Conservation (phyloP, 208 protist species). For the Crithidia brevicula region DNA sequence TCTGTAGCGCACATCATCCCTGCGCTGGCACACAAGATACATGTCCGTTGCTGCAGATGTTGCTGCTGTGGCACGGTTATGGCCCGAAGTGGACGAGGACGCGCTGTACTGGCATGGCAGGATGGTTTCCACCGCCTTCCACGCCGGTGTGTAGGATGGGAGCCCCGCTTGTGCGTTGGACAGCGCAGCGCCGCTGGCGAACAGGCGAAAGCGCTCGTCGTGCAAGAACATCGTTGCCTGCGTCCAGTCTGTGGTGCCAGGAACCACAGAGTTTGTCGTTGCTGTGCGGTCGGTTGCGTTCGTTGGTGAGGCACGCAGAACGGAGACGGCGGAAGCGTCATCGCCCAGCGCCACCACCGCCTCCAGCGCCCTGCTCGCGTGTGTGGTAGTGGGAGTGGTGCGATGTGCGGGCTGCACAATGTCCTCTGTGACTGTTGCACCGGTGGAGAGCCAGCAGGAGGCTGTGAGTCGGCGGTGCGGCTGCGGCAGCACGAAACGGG, state of each 20-base stretch:
- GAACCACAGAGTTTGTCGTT: no score
- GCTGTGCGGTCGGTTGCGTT: background rate
- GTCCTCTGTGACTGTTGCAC: background rate
- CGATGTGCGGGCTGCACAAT: background rate
- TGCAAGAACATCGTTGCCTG: slow-evolving; percentile 28
- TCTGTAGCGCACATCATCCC: slow-evolving; percentile 1
- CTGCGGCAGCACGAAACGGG: slow-evolving; percentile 17
- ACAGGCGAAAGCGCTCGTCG: slow-evolving; percentile 6
- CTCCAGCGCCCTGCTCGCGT: background rate
- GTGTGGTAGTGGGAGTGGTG: no score
- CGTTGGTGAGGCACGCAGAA: slow-evolving; percentile 1
- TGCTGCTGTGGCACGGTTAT: no score
- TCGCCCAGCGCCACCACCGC: slow-evolving; percentile 20
- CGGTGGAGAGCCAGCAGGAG: slow-evolving; percentile 35
- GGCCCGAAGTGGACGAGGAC: no score
- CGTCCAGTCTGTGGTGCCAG: background rate
- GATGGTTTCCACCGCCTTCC: slow-evolving; percentile 24
- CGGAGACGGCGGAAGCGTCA: slow-evolving; percentile 12
- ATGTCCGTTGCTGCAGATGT: background rate
- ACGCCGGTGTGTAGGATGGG: background rate
- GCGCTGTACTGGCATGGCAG: slow-evolving; percentile 15
- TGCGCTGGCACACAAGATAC: slow-evolving; percentile 24
- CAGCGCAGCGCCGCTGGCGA: background rate
- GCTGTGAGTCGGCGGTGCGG: slow-evolving; percentile 38
- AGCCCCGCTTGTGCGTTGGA: background rate